Base-by-base conservation (phyloP, 2,329 filamentous ascomycete genomes). In the Paraconiothyrium brasiliense region DNA sequence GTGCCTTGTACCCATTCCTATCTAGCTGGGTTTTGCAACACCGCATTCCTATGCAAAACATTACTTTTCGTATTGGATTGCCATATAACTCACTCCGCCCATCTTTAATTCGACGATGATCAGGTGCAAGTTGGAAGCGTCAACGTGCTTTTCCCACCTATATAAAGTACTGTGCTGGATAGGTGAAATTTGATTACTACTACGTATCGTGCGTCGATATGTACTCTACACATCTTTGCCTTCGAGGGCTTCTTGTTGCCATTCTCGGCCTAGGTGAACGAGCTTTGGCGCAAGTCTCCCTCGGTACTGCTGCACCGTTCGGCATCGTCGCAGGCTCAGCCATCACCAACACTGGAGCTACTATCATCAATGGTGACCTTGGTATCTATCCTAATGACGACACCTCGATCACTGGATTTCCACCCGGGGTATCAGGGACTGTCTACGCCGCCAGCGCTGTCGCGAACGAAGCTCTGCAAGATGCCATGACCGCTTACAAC, bases 341-440 rank as follows among this genome's bases (percentile, higher is more conserved):
- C 3, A 41, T 41, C 13, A 41, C 39, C 16, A 41, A 41, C 16
- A 41, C 39, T 3, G 39, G 39, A 16, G 14, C 14, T 16, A 41
- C 39, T n/a, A 8, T 41, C 14, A n/a, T 57, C 24, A 27, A 37
- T 10, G 58, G 58, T 24, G 13, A 32, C 13, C 55, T 63, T 39
- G 61, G 44, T 44, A 50, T 63, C 11, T 60, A 13, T n/a, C 58
- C 61, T 2, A 51, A 47, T 13, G 54, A 50, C 27, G 44, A 1
- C 20, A 60, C 41, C 44, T 55, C 48, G 1, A 49, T 60, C 32
- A 60, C 54, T 22, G 61, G 61, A 30, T 63, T 63, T 30, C 61
- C 61, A 24, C 58, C 61, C 7, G 58, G 58, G 20, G 11, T 47
- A 30, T 57, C 59, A 54, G 48, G 48, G 6, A 30, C 6, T 35